Evolutionary conservation across 371 early-diverging fungal species (phyloP), one percentile per base, ranked within the genome.

Genomic region (Circinella minor): DNA sequence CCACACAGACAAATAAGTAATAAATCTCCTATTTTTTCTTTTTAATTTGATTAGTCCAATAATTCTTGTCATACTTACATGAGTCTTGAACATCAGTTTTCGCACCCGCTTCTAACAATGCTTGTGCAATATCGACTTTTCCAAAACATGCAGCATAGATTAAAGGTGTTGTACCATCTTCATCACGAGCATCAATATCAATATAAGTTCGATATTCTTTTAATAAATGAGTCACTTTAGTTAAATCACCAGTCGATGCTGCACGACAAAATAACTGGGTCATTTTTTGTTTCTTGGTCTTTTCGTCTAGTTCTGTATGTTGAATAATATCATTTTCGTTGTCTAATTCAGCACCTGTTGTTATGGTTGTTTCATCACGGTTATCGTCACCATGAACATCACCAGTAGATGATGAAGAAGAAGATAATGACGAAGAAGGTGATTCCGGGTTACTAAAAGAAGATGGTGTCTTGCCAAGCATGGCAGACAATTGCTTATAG

Each of bases 101-200:
- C 5, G 94, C 95, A 54, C 95, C 94, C 55, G 89, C 87, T 70
- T 84, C 84, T 7, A 98, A 70, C 55, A 98, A 80, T 60, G 90
- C 77, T 68, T 82, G 78, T 0, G 86, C 90, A 63, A 93, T 84
- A 37, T 91, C 88, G 6, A 80, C 69, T 73, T 95, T 91, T 17
- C 96, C 97, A 85, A 96, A 96, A 71, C 95, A 95, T 5, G 94
- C 89, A 7, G 96, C 94, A 71, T 93, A 94, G 64, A 95, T 93
- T 61, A 97, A 79, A 11, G 95, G 93, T 7, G 94, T 89, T 13
- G 87, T 88, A 10, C 96, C 96, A 68, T 95, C 95, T 55, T 89
- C 92, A 74, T 97, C 97, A 63, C 82, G 86, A 13, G 86, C 87
- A 77, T 97, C 88, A 47, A 95, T 83, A 78, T 95, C 93, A 66